These are phyloP conservation scores for Chenopodium album DNA, from an alignment of 148 eudicot species.

Conservation along the genomic window DNA sequence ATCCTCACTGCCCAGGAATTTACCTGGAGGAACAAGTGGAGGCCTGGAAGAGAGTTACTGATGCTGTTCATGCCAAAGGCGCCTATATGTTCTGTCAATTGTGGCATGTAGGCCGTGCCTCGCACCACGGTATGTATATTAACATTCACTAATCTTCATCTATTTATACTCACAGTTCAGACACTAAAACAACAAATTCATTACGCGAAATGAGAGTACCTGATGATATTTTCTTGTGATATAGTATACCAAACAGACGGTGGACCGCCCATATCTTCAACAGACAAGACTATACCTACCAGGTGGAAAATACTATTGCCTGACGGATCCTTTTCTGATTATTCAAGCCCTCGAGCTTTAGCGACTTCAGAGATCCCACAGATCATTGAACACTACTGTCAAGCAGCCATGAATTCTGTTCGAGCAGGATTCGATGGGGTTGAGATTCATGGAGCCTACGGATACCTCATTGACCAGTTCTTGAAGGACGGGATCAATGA, in stretches of 20 bases:
- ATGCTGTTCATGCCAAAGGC: constrained; percentile 73
- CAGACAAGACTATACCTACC: constrained; percentile 67
- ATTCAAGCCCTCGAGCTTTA: constrained; percentile 62
- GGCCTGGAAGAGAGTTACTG: constrained; percentile 80
- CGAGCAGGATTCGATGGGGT: constrained; percentile 94
- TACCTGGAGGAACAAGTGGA: constrained; percentile 66
- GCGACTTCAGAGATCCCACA: constrained; percentile 43
- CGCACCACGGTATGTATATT: constrained; percentile 64
- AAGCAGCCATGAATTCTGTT: constrained; percentile 75
- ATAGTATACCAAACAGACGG: constrained; percentile 75
- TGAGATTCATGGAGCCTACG: constrained; percentile 80
- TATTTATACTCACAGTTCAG: not conserved
- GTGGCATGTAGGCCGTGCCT: constrained; percentile 93
- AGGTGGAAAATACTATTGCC: constrained; percentile 72
- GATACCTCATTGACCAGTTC: constrained; percentile 87
- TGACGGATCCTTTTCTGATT: constrained; percentile 50
- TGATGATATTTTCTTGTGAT: constrained; percentile 6
- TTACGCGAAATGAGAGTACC: not conserved
- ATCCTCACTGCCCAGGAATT: constrained; percentile 82
- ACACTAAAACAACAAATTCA: not conserved
- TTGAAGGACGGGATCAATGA: constrained; percentile 78
- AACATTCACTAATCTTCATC: not conserved
- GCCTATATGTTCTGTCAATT: constrained; percentile 71
- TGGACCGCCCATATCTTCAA: constrained; percentile 62
- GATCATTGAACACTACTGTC: constrained; percentile 58